Conservation (phyloP, 441 rosid species). For the Geranium incanum region DNA sequence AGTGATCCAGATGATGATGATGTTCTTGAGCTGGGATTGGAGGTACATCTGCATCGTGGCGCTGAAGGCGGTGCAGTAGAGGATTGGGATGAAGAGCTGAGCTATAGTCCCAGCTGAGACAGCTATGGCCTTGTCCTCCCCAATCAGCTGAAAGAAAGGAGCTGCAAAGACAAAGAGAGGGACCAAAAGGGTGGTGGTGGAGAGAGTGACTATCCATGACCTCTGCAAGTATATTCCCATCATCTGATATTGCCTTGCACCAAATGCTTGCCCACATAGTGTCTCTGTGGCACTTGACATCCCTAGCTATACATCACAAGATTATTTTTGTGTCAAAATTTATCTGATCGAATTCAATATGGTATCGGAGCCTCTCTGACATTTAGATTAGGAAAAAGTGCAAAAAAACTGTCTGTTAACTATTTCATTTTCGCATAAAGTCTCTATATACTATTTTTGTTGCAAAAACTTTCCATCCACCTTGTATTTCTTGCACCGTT, state of each 20-base stretch:
- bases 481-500: no score
- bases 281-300: conserved; percentile 88
- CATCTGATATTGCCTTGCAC: conserved; percentile 68
- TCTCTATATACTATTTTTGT: no score
- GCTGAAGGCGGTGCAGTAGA: conserved; percentile 18
- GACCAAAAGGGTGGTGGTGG: conserved; percentile 36
- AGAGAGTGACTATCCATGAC: conserved; percentile 48
- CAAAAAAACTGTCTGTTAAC: no score
- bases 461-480: no score
- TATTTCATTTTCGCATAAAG: no score
- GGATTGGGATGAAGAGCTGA: neutral
- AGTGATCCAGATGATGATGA: conserved; percentile 30
- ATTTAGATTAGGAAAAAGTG: no score
- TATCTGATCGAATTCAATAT: no score
- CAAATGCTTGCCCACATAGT: conserved; percentile 82
- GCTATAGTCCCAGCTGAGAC: conserved; percentile 33
- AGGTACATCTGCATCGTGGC: conserved; percentile 53
- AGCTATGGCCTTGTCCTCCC: conserved; percentile 43
- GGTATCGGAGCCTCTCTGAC: no score
- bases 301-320: conserved; percentile 23
- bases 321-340: no score
- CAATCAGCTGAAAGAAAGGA: conserved; percentile 41
- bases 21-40: neutral
- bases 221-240: conserved; percentile 73
- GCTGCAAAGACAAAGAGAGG: conserved; percentile 43